These are phyloP conservation scores for Talaromyces sp. DNA, from an alignment of 2,329 filamentous ascomycete species.

Conservation along the genomic window DNA sequence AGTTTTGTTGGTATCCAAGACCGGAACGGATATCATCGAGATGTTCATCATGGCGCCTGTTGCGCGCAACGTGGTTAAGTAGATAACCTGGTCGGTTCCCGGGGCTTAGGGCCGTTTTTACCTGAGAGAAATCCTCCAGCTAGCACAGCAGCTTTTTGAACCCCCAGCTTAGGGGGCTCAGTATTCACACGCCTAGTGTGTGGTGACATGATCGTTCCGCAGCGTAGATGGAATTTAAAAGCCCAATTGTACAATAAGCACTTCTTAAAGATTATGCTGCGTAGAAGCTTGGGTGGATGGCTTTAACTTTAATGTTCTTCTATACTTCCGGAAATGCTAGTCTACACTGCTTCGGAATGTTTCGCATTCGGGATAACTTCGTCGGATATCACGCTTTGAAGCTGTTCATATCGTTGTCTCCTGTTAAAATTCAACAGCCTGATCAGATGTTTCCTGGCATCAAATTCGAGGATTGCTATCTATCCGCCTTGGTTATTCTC, in stretches of 20 bases:
- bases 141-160: neutral
- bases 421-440: neutral
- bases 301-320: neutral
- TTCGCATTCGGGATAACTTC: neutral
- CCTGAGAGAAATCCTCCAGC: neutral
- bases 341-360: neutral
- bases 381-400: neutral
- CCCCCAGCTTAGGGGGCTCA: neutral
- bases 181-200: neutral
- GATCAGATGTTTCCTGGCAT: neutral
- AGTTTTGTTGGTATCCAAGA: constrained; percentile 22
- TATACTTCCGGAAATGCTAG: neutral
- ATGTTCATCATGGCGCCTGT: constrained; percentile 46
- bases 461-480: neutral
- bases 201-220: neutral
- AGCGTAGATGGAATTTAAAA: neutral
- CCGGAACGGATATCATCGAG: constrained; percentile 47
- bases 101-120: neutral
- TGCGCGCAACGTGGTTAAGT: neutral
- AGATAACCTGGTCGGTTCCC: neutral
- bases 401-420: neutral
- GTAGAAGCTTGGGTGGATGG: neutral
- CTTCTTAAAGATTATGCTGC: neutral
- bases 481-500: neutral
- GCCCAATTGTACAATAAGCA: neutral